These are phyloP conservation scores for Talaromyces sp. DNA, from an alignment of 2,329 filamentous ascomycete genomes.

Conservation along the genomic window DNA sequence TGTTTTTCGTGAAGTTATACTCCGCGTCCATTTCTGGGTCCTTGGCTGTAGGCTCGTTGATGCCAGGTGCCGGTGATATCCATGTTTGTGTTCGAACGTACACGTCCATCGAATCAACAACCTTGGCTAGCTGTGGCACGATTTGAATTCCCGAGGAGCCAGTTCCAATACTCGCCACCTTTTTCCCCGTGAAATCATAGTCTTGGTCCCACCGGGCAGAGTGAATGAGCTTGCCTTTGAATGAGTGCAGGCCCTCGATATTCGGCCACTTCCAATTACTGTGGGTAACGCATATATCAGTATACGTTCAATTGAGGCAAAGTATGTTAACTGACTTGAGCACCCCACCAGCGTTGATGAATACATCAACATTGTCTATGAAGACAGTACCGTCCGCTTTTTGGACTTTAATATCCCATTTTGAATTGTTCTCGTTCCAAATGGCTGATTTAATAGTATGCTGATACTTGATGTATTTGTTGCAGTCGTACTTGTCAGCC, in stretches of 20 bases:
- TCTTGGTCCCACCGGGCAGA: conserved; percentile 24
- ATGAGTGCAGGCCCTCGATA: conserved; percentile 28
- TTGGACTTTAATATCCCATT: conserved; percentile 23
- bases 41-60: conserved; percentile 5
- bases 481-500: conserved; percentile 20
- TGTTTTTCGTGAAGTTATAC: conserved; percentile 1
- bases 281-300: neutral
- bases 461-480: conserved; percentile 21
- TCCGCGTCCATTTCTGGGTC: conserved; percentile 6
- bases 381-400: conserved; percentile 6
- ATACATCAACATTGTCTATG: conserved; percentile 17
- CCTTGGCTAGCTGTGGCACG: neutral
- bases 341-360: conserved; percentile 24
- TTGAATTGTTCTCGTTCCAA: conserved; percentile 23
- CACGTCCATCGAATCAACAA: conserved; percentile 3
- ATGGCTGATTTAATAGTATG: conserved; percentile 18
- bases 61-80: conserved; percentile 6
- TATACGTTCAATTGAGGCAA: neutral
- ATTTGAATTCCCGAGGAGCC: conserved; percentile 21
- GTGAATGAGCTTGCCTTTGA: conserved; percentile 28
- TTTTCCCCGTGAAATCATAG: conserved; percentile 20
- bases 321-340: conserved; percentile 15
- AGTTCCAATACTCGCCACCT: conserved; percentile 20
- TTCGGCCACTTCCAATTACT: conserved; percentile 15
- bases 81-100: conserved; percentile 6